Base-by-base conservation (phyloP, 1,139 yeast species). In the Sugiyamaella pinicola region DNA sequence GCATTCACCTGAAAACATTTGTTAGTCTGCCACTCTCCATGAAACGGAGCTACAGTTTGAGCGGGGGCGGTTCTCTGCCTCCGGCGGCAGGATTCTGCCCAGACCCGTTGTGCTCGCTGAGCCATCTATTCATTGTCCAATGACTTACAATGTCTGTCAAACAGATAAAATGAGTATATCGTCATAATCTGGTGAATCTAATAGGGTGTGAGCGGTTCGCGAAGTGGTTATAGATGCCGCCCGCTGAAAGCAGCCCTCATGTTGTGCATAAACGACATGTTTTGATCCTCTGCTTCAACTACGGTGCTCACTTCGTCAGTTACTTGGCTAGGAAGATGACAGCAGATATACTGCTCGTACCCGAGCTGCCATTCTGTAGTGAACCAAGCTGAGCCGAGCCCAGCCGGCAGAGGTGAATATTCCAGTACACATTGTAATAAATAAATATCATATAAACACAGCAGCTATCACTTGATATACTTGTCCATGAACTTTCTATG, bases 141-240 rank as follows among this genome's bases (percentile, higher is more conserved):
- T 9, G 13, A 65, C 78, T 44, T 66, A 71, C 96, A 87, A 68
- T 91, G 97, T 65, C 95, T 80, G 67, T 91, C 96, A 67, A 85
- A 91, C 52, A 91, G 80, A 84, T 90, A 87, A 67, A 90, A 86
- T 7, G 96, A 86, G 70, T 85, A 85, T 51, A 89, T 82, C 17
- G 81, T 75, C 83, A 80, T 80, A 13, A 15, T 15, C 21, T 10
- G n/a, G 21, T 18, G 15, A 18, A 15, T 3, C 38, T 34, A 15
- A 10, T 34, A 15, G 9, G 2, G 12, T n/a, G n/a, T 7, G 21
- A 13, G n/a, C 44, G 9, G 35, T 13, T 17, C 5, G 37, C 13
- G 37, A 42, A 42, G 35, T 26, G 6, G 45, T 10, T 12, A 12
- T 4, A n/a, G 44, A n/a, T 22, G 21, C 37, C 18, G 17, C 12